Conservation (phyloP, 2,329 filamentous ascomycete genomes). For the Nemania abortiva region DNA sequence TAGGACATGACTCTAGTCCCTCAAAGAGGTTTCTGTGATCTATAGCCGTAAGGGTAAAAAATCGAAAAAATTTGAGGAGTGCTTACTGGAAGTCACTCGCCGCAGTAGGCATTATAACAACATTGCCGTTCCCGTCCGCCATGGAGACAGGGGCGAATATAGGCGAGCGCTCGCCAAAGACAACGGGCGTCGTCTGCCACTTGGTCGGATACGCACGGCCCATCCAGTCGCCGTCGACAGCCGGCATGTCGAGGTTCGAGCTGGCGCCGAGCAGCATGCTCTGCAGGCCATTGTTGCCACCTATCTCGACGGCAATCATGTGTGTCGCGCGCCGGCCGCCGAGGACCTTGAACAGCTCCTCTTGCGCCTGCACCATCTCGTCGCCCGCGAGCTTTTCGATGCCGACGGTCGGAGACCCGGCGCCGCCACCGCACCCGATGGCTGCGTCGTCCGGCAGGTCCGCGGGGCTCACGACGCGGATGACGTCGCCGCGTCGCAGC, state of each 20-base stretch:
- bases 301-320: constrained; percentile 73
- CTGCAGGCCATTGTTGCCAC: constrained; percentile 73
- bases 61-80: background rate
- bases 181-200: constrained; percentile 67
- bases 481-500: constrained; percentile 62
- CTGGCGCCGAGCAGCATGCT: constrained; percentile 68
- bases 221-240: constrained; percentile 69
- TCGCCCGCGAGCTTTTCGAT: constrained; percentile 71
- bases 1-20: background rate
- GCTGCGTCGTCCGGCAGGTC: constrained; percentile 63
- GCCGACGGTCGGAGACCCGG: constrained; percentile 70
- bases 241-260: constrained; percentile 63
- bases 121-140: constrained; percentile 60
- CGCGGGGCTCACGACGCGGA: constrained; percentile 64
- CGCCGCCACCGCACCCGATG: constrained; percentile 68
- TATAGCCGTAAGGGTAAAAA: background rate
- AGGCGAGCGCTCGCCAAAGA: constrained; percentile 61
- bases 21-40: background rate
- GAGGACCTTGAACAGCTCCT: constrained; percentile 63
- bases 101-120: constrained; percentile 60
- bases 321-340: constrained; percentile 60
- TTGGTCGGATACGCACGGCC: constrained; percentile 66
- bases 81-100: constrained; percentile 56
- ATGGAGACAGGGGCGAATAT: constrained; percentile 60
- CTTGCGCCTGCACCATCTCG: constrained; percentile 65